phyloP scores from a whole-genome alignment of 371 early-diverging fungal genomes.

The Circinella umbellata region DNA sequence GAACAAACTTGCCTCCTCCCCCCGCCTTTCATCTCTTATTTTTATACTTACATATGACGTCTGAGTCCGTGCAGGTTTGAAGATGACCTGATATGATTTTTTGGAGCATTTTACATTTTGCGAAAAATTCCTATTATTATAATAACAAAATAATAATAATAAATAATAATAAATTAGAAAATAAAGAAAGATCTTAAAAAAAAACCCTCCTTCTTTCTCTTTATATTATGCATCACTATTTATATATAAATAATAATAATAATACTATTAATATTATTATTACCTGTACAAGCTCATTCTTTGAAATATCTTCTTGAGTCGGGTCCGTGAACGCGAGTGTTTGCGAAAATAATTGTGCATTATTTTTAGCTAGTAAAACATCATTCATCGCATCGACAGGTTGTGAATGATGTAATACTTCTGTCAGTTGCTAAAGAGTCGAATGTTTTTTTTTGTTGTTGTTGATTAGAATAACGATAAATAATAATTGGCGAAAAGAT shows the following conservation, averaged over 20 bases:
- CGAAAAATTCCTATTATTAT: constrained; percentile 45
- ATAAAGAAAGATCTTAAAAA: no score
- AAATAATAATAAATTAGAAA: not conserved
- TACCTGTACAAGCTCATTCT: constrained; percentile 50
- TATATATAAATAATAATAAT: not conserved
- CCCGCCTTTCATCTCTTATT: not conserved
- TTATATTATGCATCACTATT: not conserved
- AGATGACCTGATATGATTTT: constrained; percentile 36
- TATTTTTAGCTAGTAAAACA: constrained; percentile 51
- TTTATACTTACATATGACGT: constrained; percentile 38
- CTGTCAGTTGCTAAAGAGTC: constrained; percentile 13
- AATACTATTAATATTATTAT: not conserved
- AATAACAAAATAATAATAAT: not conserved
- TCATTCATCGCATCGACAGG: constrained; percentile 25
- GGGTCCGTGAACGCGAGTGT: constrained; percentile 59
- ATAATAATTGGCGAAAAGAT: no score
- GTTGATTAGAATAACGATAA: no score
- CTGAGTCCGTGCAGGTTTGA: constrained; percentile 44
- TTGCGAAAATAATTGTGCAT: constrained; percentile 51
- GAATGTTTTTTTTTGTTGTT: not conserved
- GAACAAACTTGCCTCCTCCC: not conserved
- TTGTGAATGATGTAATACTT: not conserved
- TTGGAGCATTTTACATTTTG: constrained; percentile 45
- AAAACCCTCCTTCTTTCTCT: not conserved
- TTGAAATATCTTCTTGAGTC: constrained; percentile 51